Evolutionary conservation across 1,284 basidiomycete species (phyloP).

Genomic region (Lentinula novae-zelandiae): DNA sequence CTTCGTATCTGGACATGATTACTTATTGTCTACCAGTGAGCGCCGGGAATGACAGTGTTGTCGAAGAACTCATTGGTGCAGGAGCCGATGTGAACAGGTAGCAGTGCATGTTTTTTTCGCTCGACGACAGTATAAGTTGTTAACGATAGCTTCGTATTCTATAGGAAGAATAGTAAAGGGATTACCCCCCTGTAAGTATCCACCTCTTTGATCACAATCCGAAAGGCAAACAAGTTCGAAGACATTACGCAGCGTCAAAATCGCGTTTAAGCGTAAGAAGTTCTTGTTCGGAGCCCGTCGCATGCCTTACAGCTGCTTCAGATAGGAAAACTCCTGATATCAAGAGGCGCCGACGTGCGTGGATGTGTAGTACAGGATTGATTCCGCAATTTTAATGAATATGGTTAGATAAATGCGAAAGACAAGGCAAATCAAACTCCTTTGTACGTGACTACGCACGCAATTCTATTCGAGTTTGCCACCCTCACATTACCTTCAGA

Average conservation of each 20-base stretch:
- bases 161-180: slow-evolving; percentile 77
- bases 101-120: slow-evolving; percentile 17
- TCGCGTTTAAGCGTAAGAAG: slow-evolving; percentile 75
- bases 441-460: slow-evolving; percentile 50
- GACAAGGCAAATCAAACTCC: slow-evolving; percentile 90
- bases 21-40: slow-evolving; percentile 48
- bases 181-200: slow-evolving; percentile 76
- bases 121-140: neutral
- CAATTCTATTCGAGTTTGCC: neutral
- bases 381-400: slow-evolving; percentile 16
- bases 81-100: slow-evolving; percentile 78
- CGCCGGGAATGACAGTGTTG: slow-evolving; percentile 76
- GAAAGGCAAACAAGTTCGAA: slow-evolving; percentile 26
- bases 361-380: neutral
- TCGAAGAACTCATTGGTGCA: slow-evolving; percentile 77
- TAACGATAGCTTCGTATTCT: neutral
- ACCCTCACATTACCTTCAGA: slow-evolving; percentile 34
- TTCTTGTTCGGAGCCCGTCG: slow-evolving; percentile 15
- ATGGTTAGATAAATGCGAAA: slow-evolving; percentile 80
- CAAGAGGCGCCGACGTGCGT: slow-evolving; percentile 83
- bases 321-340: slow-evolving; percentile 85
- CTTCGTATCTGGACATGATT: slow-evolving; percentile 1
- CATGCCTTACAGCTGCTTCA: slow-evolving; percentile 31
- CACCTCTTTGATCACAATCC: neutral
- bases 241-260: slow-evolving; percentile 95